Base-by-base conservation (phyloP, 2,329 filamentous ascomycete species). In the Dactylellina parvicollis region DNA sequence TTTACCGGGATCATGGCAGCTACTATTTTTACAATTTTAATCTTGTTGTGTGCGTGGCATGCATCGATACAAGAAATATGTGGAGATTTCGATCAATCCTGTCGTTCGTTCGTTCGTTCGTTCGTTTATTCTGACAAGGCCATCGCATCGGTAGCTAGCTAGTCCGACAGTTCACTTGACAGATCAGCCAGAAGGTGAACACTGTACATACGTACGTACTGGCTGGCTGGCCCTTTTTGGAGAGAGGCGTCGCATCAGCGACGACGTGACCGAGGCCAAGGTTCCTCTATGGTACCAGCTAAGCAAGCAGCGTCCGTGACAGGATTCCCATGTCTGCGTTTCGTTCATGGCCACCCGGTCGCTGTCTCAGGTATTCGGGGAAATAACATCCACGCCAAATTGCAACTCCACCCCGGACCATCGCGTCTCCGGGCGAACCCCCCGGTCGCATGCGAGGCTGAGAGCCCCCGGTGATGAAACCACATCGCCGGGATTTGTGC, bases 1-100 rank as follows among this genome's bases (percentile, higher is more conserved):
- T 32, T 40, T 56, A 44, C 69, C 54, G 54, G 69, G 69, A 56
- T 73, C 44, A 38, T 20, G 18, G 18, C 44, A 57, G 38, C 50
- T 73, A 36, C 69, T 73, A 73, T 73, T 73, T 73, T 73, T 61
- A 73, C 47, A 34, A 38, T 44, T 73, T 66, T 73, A 66, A 73
- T 73, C n/a, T 73, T 73, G 67, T 42, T 57, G 50, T 49, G 66
- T 57, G 67, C 50, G 57, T 64, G 57, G 66, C 36, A 59, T 62
- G 59, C 57, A 36, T 60, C 46, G 46, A n/a, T n/a, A n/a, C n/a
- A n/a, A n/a, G 49, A 54, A 54, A 50, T 26, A 42, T 73, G 60
- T 61, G 60, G 69, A 59, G 60, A 56, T 55, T 65, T 50, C 20
- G 9, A 47, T 47, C 60, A 54, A 59, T 59, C 57, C 60, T 64